Conservation (phyloP, 1,139 yeast species). For the Pichia sp. region DNA sequence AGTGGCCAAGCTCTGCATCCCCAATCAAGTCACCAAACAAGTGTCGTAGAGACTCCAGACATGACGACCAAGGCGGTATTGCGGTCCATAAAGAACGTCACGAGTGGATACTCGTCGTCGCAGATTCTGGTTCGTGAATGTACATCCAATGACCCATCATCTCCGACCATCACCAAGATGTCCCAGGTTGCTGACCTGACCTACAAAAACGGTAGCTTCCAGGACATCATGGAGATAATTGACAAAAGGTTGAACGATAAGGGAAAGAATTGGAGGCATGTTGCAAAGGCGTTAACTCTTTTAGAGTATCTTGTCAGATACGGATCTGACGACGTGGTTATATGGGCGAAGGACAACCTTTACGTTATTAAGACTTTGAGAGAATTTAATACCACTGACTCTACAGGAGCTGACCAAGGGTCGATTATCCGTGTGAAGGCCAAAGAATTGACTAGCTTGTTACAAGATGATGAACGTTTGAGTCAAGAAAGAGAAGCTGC, state of each 20-base stretch:
- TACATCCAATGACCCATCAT: constrained; percentile 82
- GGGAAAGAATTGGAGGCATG: constrained; percentile 98
- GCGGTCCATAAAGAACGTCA: constrained; percentile 85
- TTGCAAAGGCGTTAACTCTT: constrained; percentile 82
- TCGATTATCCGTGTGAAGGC: constrained; percentile 87
- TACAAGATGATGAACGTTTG: constrained; percentile 80
- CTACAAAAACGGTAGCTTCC: constrained; percentile 66
- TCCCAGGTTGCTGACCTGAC: constrained; percentile 77
- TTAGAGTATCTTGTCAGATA: constrained; percentile 80
- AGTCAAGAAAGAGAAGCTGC: constrained; percentile 60
- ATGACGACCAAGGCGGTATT: constrained; percentile 56
- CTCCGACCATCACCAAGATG: constrained; percentile 79
- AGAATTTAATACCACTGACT: constrained; percentile 84
- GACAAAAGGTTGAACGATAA: constrained; percentile 91
- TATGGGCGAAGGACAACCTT: constrained; percentile 89
- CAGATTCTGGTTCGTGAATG: constrained; percentile 90
- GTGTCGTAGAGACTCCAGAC: too few relatives aligned
- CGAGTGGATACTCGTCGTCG: constrained; percentile 83
- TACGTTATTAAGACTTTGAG: constrained; percentile 86
- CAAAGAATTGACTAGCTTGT: constrained; percentile 71
- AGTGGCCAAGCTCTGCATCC: too few relatives aligned
- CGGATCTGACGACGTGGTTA: constrained; percentile 87
- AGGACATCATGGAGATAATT: constrained; percentile 92
- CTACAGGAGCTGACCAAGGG: constrained; percentile 78
- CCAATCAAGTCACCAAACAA: too few relatives aligned